These are phyloP conservation scores for Cercophora sp. DNA, from an alignment of 495 filamentous ascomycete species.

Conservation along the genomic window DNA sequence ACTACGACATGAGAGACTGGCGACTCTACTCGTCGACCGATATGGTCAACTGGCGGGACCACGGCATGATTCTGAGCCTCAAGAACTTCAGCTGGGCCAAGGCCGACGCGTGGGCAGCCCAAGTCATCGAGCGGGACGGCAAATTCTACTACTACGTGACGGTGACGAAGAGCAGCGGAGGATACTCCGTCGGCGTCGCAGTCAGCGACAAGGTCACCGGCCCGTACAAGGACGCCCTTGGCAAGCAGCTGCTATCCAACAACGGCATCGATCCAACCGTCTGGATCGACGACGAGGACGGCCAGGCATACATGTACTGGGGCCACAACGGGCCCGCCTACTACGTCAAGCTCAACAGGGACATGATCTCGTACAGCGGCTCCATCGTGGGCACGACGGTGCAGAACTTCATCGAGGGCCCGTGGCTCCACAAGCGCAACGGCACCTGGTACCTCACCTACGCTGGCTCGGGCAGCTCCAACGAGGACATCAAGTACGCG, in stretches of 20 bases:
- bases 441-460: conserved; percentile 30
- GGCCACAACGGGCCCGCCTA: conserved; percentile 13
- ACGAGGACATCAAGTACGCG: conserved; percentile 31
- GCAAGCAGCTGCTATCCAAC: conserved; percentile 25
- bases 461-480: conserved; percentile 23
- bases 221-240: conserved; percentile 29
- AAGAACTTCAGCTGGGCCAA: conserved; percentile 16
- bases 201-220: conserved; percentile 28
- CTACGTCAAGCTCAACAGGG: conserved; percentile 31
- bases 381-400: conserved; percentile 14
- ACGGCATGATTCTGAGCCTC: conserved; percentile 15
- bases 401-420: conserved; percentile 28
- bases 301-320: conserved; percentile 23
- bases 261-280: conserved; percentile 24
- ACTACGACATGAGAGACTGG: conserved; percentile 30
- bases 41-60: conserved; percentile 32
- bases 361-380: conserved; percentile 32
- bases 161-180: conserved; percentile 17
- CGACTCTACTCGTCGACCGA: conserved; percentile 28
- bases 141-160: conserved; percentile 33
- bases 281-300: conserved; percentile 12
- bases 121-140: conserved; percentile 27
- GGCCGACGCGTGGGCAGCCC: conserved; percentile 19
- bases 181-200: conserved; percentile 27
- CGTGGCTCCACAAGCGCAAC: conserved; percentile 33